Evolutionary conservation across 2,329 filamentous ascomycete species (phyloP).

Genomic region (Penicillium occitanis): DNA sequence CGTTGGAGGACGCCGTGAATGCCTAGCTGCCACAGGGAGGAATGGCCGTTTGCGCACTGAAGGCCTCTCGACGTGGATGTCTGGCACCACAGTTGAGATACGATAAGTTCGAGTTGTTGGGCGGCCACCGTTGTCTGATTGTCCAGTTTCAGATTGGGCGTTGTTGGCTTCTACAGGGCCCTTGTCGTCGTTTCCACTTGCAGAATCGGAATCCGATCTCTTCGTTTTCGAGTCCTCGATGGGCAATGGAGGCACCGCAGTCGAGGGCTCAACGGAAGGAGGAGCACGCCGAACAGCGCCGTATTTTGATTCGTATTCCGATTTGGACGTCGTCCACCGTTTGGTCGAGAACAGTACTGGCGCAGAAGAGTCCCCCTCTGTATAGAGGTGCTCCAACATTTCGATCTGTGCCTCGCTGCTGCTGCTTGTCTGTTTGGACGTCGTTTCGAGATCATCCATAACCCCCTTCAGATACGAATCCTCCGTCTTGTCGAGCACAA

Average conservation of each 20-base stretch:
- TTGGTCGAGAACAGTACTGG: neutral
- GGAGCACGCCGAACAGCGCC: neutral
- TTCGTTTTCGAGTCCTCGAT: neutral
- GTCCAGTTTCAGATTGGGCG: neutral
- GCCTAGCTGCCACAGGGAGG: neutral
- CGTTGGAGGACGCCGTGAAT: neutral
- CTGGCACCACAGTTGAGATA: neutral
- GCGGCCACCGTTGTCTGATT: neutral
- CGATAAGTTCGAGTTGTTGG: neutral
- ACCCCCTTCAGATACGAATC: neutral
- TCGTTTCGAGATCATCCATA: neutral
- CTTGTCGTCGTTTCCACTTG: neutral
- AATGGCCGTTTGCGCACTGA: neutral
- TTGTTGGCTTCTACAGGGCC: neutral
- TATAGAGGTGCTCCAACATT: neutral
- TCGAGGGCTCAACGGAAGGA: neutral
- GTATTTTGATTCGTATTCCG: constrained; percentile 7
- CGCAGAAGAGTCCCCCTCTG: neutral
- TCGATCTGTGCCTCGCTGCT: neutral
- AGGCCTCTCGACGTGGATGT: neutral
- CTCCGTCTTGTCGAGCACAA: neutral
- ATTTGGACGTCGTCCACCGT: neutral
- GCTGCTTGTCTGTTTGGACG: neutral
- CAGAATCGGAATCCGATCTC: neutral
- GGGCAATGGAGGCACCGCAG: neutral